Conservation (phyloP, 1,139 yeast species). For the Scheffersomyces cryptocercus region DNA sequence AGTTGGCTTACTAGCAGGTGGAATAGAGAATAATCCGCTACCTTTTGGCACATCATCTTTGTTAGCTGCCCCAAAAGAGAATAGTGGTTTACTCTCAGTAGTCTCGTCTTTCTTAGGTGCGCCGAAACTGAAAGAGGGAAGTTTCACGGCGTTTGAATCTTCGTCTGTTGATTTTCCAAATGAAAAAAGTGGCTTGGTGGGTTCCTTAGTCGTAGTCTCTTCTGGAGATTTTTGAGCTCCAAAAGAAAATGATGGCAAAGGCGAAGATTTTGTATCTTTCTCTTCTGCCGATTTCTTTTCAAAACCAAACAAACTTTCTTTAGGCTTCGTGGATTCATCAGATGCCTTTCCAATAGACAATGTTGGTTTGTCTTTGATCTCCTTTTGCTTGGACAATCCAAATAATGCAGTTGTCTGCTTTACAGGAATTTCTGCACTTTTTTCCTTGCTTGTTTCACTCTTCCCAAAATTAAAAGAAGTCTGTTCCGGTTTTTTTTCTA, state of each 20-base stretch:
- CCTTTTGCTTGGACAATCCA: too few species aligned
- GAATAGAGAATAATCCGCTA: background rate
- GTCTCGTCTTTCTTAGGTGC: background rate
- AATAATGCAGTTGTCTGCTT: too few species aligned
- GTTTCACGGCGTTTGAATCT: background rate
- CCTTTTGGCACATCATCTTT: background rate
- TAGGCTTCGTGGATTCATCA: background rate
- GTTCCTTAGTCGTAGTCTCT: too few species aligned
- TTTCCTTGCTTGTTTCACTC: background rate
- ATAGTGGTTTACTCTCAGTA: too few species aligned
- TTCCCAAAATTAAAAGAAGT: background rate
- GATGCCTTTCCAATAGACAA: conserved; percentile 3
- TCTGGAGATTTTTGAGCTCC: too few species aligned
- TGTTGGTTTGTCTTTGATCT: background rate
- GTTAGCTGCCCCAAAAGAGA: background rate
- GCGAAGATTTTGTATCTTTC: too few species aligned
- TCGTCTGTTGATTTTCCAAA: background rate
- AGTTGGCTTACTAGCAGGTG: background rate
- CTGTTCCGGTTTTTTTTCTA: background rate
- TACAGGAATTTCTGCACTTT: too few species aligned
- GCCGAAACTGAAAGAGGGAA: background rate
- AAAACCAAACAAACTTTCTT: too few species aligned
- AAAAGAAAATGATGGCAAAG: too few species aligned
- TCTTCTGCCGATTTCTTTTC: too few species aligned
- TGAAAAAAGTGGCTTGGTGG: too few species aligned